These are phyloP conservation scores for Phytophthora syringae DNA, from an alignment of 352 stramenopile genomes.

Conservation along the genomic window DNA sequence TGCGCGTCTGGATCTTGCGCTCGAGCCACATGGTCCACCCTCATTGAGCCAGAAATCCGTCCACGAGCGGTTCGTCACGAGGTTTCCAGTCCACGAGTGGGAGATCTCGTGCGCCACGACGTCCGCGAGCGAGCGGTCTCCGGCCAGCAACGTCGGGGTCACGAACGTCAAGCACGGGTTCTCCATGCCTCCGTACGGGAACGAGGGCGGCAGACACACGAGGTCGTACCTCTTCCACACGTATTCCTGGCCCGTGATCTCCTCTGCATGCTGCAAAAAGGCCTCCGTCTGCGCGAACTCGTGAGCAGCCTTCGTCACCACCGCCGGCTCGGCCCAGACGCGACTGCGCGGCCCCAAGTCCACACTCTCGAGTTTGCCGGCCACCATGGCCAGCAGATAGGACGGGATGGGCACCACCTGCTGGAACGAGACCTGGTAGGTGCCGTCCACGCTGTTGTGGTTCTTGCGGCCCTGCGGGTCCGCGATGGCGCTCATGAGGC, in stretches of 20 bases:
- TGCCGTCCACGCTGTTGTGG: constrained; percentile 30
- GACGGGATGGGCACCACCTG: constrained; percentile 95
- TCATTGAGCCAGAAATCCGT: constrained; percentile 99
- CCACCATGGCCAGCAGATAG: constrained; percentile 96
- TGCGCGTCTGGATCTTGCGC: constrained; percentile 94
- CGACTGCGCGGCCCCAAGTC: constrained; percentile 88
- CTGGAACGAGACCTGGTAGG: constrained; percentile 71
- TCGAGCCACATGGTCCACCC: constrained; percentile 98
- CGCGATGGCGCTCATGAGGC: constrained; percentile 91
- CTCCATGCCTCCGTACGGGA: constrained; percentile 89
- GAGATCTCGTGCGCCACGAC: constrained; percentile 98
- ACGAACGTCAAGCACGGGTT: constrained; percentile 95
- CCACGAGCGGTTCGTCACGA: constrained; percentile 97
- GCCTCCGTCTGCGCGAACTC: constrained; percentile 97
- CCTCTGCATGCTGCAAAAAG: constrained; percentile 93
- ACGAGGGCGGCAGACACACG: constrained; percentile 95
- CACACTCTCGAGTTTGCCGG: constrained; percentile 88
- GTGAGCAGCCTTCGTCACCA: constrained; percentile 92
- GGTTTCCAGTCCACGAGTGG: constrained; percentile 97
- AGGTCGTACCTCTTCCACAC: constrained; percentile 98
- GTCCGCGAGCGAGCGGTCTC: constrained; percentile 94
- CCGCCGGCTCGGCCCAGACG: constrained; percentile 95
- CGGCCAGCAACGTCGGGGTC: constrained; percentile 95
- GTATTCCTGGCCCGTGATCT: constrained; percentile 92
- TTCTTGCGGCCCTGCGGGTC: constrained; percentile 32